Evolutionary conservation across 805 yeast species (phyloP).

Genomic region (Danielozyma ontarioensis): DNA sequence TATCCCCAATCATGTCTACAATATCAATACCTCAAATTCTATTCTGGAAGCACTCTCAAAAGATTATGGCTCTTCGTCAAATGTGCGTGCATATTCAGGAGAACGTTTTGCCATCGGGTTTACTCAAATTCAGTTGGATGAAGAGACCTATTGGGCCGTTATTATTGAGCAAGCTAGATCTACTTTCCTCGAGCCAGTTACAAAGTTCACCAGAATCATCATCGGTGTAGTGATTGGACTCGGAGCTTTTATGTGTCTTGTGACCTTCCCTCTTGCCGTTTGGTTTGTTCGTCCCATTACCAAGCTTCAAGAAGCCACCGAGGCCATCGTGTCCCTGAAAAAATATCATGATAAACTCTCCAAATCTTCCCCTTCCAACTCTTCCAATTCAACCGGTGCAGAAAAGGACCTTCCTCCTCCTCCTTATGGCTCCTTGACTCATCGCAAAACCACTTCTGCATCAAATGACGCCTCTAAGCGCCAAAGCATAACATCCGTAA

Average conservation of each 20-base stretch:
- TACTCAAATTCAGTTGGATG: slow-evolving; percentile 21
- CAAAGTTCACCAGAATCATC: slow-evolving; percentile 59
- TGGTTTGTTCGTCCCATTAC: slow-evolving; percentile 82
- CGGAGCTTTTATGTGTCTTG: slow-evolving; percentile 64
- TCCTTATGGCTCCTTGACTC: slow-evolving; percentile 1
- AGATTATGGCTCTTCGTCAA: slow-evolving; percentile 23
- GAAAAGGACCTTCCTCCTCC: neutral
- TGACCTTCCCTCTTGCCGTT: slow-evolving; percentile 81
- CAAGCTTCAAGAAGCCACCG: slow-evolving; percentile 76
- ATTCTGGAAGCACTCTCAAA: slow-evolving; percentile 23
- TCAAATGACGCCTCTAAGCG: slow-evolving; percentile 7
- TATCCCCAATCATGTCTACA: slow-evolving; percentile 18
- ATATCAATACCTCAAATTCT: slow-evolving; percentile 21
- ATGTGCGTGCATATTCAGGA: slow-evolving; percentile 17
- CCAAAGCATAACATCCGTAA: slow-evolving; percentile 22
- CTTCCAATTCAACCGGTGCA: neutral
- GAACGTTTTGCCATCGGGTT: slow-evolving; percentile 31
- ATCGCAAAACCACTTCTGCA: slow-evolving; percentile 12
- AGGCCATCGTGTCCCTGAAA: slow-evolving; percentile 50
- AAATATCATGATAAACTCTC: slow-evolving; percentile 15
- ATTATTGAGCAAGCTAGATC: slow-evolving; percentile 58
- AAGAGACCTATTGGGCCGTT: slow-evolving; percentile 60
- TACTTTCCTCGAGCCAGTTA: slow-evolving; percentile 59
- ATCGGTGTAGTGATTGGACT: slow-evolving; percentile 75
- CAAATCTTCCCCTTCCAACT: neutral